Conservation (phyloP, 495 filamentous ascomycete genomes). For the Trichoderma gamsii region DNA sequence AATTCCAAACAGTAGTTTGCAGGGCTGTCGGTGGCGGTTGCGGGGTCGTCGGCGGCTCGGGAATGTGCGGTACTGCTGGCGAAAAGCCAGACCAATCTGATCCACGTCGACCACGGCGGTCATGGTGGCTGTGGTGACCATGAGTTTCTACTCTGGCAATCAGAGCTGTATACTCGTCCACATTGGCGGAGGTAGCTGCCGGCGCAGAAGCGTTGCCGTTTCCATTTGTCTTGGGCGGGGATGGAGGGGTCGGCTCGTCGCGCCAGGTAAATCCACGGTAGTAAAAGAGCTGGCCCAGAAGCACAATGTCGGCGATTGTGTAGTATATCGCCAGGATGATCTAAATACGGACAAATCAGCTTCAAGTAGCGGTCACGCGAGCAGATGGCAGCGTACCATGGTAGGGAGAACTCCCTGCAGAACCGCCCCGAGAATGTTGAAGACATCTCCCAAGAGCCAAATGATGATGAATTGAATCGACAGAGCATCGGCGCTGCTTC, state of each 20-base stretch:
- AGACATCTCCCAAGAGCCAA: slow-evolving; percentile 91
- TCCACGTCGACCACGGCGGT: slow-evolving; percentile 42
- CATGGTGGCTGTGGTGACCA: slow-evolving; percentile 24
- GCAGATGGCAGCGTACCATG: slow-evolving; percentile 48
- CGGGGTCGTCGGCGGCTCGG: slow-evolving; percentile 29
- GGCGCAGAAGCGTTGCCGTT: not conserved
- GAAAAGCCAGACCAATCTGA: slow-evolving; percentile 55
- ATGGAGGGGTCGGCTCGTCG: slow-evolving; percentile 41
- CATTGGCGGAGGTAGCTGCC: slow-evolving; percentile 22
- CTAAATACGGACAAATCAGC: slow-evolving; percentile 21
- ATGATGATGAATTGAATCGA: slow-evolving; percentile 84
- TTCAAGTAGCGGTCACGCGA: not conserved
- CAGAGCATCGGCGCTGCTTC: slow-evolving; percentile 79
- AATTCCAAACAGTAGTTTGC: slow-evolving; percentile 64
- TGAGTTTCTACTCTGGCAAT: slow-evolving; percentile 20
- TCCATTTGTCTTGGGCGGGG: slow-evolving; percentile 20
- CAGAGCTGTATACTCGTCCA: slow-evolving; percentile 39
- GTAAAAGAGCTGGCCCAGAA: slow-evolving; percentile 86
- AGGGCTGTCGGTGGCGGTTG: slow-evolving; percentile 39
- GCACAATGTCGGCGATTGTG: slow-evolving; percentile 83
- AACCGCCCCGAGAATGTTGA: slow-evolving; percentile 89
- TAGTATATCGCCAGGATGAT: slow-evolving; percentile 93
- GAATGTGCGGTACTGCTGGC: slow-evolving; percentile 66
- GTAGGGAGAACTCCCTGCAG: slow-evolving; percentile 93
- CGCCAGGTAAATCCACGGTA: slow-evolving; percentile 76